These are phyloP conservation scores for Arabis hirsuta DNA, from an alignment of 345 rosid genomes.

Conservation along the genomic window DNA sequence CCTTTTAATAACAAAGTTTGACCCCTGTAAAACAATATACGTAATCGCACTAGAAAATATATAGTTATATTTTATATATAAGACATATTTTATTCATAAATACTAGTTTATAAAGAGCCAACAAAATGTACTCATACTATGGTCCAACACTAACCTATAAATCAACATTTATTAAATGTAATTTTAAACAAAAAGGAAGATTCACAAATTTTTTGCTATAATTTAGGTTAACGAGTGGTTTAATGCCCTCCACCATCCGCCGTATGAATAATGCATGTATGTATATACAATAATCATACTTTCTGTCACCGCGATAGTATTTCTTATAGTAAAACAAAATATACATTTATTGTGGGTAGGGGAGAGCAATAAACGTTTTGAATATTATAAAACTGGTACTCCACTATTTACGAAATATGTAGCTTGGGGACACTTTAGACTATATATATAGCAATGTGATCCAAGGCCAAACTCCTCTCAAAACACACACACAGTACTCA, in stretches of 20 bases:
- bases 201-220: neutral
- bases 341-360: slow-evolving; percentile 28
- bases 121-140: neutral
- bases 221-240: neutral
- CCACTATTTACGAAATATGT: no score
- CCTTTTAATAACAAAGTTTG: neutral
- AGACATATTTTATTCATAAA: neutral
- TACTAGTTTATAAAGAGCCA: neutral
- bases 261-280: neutral
- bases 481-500: neutral
- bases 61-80: neutral
- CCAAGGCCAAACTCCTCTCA: slow-evolving; percentile 8
- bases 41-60: slow-evolving; percentile 1
- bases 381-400: slow-evolving; percentile 10
- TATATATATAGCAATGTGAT: slow-evolving; percentile 23
- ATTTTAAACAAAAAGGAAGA: neutral
- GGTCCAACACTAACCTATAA: slow-evolving; percentile 22
- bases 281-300: neutral
- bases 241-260: slow-evolving; percentile 2
- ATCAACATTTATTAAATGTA: neutral
- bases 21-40: no score
- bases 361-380: slow-evolving; percentile 19
- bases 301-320: slow-evolving; percentile 1
- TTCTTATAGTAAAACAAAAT: neutral
- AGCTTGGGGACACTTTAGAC: slow-evolving; percentile 8